Evolutionary conservation across 2,329 filamentous ascomycete species (phyloP).

Genomic region (Tolypocladium pustulatum): DNA sequence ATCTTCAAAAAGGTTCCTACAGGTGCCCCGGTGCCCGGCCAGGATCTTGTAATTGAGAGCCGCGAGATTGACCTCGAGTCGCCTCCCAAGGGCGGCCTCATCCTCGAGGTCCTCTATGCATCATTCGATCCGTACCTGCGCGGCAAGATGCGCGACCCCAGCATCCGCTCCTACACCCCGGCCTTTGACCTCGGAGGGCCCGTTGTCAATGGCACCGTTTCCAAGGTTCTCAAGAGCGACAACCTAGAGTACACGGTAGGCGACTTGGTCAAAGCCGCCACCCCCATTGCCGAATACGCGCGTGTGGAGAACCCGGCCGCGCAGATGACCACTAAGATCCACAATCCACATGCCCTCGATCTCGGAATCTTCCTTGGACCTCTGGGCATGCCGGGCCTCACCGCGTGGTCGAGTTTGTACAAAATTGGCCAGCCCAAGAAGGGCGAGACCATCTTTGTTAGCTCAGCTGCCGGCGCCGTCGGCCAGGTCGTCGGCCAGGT

Average conservation of each 20-base stretch:
- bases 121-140: slow-evolving; percentile 83
- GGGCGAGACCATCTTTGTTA: slow-evolving; percentile 72
- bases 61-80: slow-evolving; percentile 56
- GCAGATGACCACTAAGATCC: slow-evolving; percentile 39
- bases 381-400: slow-evolving; percentile 51
- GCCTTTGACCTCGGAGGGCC: slow-evolving; percentile 49
- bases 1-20: slow-evolving; percentile 61
- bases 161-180: slow-evolving; percentile 47
- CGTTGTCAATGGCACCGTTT: slow-evolving; percentile 53
- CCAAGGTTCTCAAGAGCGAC: slow-evolving; percentile 62
- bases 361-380: slow-evolving; percentile 60
- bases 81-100: slow-evolving; percentile 50
- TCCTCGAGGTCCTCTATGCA: slow-evolving; percentile 61
- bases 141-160: slow-evolving; percentile 60
- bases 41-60: slow-evolving; percentile 59
- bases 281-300: slow-evolving; percentile 62
- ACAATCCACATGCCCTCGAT: slow-evolving; percentile 61
- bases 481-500: slow-evolving; percentile 77
- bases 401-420: slow-evolving; percentile 59
- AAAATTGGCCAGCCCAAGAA: slow-evolving; percentile 53
- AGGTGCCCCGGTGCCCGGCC: slow-evolving; percentile 56
- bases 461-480: slow-evolving; percentile 69
- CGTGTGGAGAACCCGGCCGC: slow-evolving; percentile 35
- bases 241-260: slow-evolving; percentile 51
- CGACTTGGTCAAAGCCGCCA: slow-evolving; percentile 49